Evolutionary conservation across 352 stramenopile species (phyloP), one percentile per base, ranked within the genome.

Genomic region (Globisporangium echinulatum): DNA sequence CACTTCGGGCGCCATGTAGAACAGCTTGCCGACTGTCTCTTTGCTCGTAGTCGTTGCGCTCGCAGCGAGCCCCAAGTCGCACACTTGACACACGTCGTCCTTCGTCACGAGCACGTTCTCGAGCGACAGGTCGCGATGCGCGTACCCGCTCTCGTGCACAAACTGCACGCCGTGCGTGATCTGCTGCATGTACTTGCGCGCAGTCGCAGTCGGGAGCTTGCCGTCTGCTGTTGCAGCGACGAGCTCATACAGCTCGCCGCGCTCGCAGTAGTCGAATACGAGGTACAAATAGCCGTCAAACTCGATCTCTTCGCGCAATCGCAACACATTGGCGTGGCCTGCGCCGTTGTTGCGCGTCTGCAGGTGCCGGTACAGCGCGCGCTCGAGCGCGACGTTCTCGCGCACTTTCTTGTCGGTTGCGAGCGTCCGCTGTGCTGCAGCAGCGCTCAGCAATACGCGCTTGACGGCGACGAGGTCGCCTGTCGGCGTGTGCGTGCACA

Each of bases 1-100:
- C 33, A 92, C 81, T 64, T 94, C 85, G 2, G 85, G 85, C 2
- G 82, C 82, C 80, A 94, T 94, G 71, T 94, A 94, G 60, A 90
- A 91, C 37, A 88, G 74, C 68, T 94, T 94, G 48, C 85, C 85
- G 44, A 92, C 85, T 5, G 80, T 84, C 65, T 88, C 74, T 50
- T 69, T 71, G 37, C 59, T 71, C 9, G 55, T 55, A 33, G 74
- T 67, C 42, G 70, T 71, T 7, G 78, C 82, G 8, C 72, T 71
- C 6, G 77, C 75, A 3, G 79, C 82, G 11, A 94, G 72, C 0
- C 85, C 85, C 47, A 94, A 88, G 79, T 94, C 85, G 65, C 79
- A 91, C 54, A 94, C 77, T 56, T 94, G 75, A 64, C 79, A 90
- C 48, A 77, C 71, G 54, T 90, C 78, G 51, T 85, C 72, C 15